Evolutionary conservation across 2,329 filamentous ascomycete species (phyloP).

Genomic region (Talaromyces amestolkiae): DNA sequence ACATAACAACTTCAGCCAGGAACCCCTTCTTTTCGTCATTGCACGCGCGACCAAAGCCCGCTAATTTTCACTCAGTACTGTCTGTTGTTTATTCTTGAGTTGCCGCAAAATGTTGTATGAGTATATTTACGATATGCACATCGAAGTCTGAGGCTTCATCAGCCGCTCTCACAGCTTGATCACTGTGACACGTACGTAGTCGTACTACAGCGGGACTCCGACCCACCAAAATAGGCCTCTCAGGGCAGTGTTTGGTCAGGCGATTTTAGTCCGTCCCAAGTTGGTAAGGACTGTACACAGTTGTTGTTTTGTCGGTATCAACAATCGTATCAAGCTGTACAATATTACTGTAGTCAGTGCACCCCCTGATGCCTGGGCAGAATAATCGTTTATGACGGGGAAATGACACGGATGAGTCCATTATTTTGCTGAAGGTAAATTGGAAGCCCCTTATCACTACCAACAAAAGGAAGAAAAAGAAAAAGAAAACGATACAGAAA

Average conservation of each 20-base stretch:
- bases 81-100: background rate
- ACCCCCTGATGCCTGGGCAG: background rate
- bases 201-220: conserved; percentile 13
- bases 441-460: background rate
- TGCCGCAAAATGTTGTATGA: background rate
- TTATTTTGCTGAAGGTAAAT: background rate
- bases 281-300: background rate
- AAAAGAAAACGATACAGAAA: background rate
- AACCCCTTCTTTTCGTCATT: conserved; percentile 11
- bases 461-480: background rate
- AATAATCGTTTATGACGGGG: background rate
- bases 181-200: conserved; percentile 13
- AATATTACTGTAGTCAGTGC: conserved; percentile 5
- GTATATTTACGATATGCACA: background rate
- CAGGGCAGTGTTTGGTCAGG: background rate
- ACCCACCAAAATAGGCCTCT: conserved; percentile 6
- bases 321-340: conserved; percentile 1
- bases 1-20: background rate
- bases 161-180: background rate
- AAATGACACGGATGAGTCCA: background rate
- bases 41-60: background rate
- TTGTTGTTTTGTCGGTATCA: conserved; percentile 2
- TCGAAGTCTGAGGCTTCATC: background rate
- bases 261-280: background rate
- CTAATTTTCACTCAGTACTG: background rate